Evolutionary conservation across 257 asterid species (phyloP), one percentile per base, ranked within the genome.

Genomic region (Solanum rostratum): DNA sequence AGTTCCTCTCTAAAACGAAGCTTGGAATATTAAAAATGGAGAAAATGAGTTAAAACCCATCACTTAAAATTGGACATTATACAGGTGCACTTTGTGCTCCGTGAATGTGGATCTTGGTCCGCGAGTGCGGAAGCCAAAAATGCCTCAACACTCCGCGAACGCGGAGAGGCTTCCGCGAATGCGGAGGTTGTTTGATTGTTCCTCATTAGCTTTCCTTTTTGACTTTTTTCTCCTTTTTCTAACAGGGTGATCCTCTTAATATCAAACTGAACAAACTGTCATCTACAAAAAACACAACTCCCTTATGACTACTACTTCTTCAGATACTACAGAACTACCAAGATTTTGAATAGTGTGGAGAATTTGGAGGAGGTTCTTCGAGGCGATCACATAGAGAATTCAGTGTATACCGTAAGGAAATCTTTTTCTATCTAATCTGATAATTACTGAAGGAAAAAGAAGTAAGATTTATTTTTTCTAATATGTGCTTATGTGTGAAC

Each of bases 361-460:
- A 93, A 95, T 87, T 90, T 95, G 84, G 98, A 97, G 81, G 98
- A 95, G 91, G 97, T 95, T 84, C 95, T 95, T 81, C 95, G 98
- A 79, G 98, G 98, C 85, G 97, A 95, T 80, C 95, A 97, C 79
- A 95, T 95, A 16, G 98, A 95, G 88, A 95, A 95, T 84, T 95
- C 98, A 69, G 86, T 91, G 74, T 95, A 89, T 79, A 88, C 85
- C 16, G 98, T 95, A 89, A 91, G 97, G 81, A 68, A 81, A 80
- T 78, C 30, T 73, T 83, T 24, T 59, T 83, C 74, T 43, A 5
- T 78, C 54, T 81, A 24, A 57, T 68, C 76, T 43, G 84, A 24
- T 69, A 68, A n/a, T 18, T 50, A 19, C 62, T 5, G 65, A 65
- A 62, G 16, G 43, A 82, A 43, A 82, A 39, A 60, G 19, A 41